Base-by-base conservation (phyloP, 768 basidiomycete species). In the Leccinellum luteum region DNA sequence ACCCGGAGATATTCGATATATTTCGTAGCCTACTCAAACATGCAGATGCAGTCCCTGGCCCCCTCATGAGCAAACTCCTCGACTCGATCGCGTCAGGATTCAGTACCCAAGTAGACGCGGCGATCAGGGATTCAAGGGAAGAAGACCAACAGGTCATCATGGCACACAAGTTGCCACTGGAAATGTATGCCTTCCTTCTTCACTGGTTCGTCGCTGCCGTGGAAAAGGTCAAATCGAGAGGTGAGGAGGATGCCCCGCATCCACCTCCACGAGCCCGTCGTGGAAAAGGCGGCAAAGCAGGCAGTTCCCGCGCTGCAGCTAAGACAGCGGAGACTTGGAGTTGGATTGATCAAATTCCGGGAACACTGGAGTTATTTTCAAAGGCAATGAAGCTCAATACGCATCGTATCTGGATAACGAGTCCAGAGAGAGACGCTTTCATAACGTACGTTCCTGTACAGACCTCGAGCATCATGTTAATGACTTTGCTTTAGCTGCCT, bases 101-200 rank as follows among this genome's bases (percentile, higher is more conserved):
- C 54, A 79, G 79, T 47, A 73, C 84, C 2, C 86, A 93, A 71
- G 76, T 93, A 45, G 93, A 95, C 19, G 78, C 82, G 21, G 85
- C 90, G 4, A 66, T 80, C 30, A 81, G 80, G 52, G 90, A 93
- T 61, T 73, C 90, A 25, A 86, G 90, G 9, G 76, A 81, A 6
- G 90, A 88, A 27, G 83, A 87, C 50, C 81, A 85, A 57, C 78
- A 87, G 56, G 76, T 79, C 2, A 79, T 82, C 64, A 72, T 80
- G 60, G 66, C 76, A 0, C 93, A 94, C 71, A 90, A 87, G 69
- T 61, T 69, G 3, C 84, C 92, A 0, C 78, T 99, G 58, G 97
- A 98, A 71, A 86, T 90, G 79, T 98, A 92, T 70, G 90, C 89
- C 7, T 98, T 98, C 69, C 76, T 98, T 25, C 73, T 97, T n/a